Evolutionary conservation across 192 early-diverging fungal species (phyloP), one percentile per base, ranked within the genome.

Genomic region (Gigaspora rosea): DNA sequence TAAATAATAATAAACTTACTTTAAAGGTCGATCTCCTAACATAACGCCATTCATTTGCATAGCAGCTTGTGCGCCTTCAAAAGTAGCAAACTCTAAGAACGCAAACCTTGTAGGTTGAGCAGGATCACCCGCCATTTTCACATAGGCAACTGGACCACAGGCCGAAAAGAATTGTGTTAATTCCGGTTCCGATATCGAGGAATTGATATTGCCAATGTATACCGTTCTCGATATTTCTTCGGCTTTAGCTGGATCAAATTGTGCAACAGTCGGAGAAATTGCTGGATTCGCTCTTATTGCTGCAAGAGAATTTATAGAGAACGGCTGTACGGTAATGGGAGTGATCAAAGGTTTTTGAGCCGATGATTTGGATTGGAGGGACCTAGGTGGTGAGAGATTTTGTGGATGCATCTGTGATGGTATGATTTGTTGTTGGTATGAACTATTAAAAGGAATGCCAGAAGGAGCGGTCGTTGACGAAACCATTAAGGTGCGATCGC

Each of bases 211-310:
- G 47, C 93, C 93, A 48, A 93, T 90, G 62, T 94, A 94, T 0
- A 94, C 78, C 0, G 93, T 94, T 8, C 92, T 85, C 4, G 91
- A 86, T 64, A 93, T 94, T 76, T 93, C 92, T 48, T 94, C 91
- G 0, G 91, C 90, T 72, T 90, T 89, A 8, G 75, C 75, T 0
- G 92, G 91, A 79, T 93, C 91, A 56, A 86, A 80, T 18, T 88
- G 86, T 48, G 87, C 76, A 11, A 88, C 80, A 1, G 85, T 80
- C 18, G 88, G 86, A 12, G 83, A 87, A 33, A 89, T 84, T 49
- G 82, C 71, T 1, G 86, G 85, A 68, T 82, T 77, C 8, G 82
- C 61, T 6, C 85, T 83, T 62, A 87, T 80, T 32, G 79, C 79
- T 49, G 77, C 80, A 54, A 75, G 75, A 64, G 58, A 62, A 48